Evolutionary conservation across 257 asterid genomes (phyloP), one percentile per base, ranked within the genome.

Genomic region (Echium plantagineum): DNA sequence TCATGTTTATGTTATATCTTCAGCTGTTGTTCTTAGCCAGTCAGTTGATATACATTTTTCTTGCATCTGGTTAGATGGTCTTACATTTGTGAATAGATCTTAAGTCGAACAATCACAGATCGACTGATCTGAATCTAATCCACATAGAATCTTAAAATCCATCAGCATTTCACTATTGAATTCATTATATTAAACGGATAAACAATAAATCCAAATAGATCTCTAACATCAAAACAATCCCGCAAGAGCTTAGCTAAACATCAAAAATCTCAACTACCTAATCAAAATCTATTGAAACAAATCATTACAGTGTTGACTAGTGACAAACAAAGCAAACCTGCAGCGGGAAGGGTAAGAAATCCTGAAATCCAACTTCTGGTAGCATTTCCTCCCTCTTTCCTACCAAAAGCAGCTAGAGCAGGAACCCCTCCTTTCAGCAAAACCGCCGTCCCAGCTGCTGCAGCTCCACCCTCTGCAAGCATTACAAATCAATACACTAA

Each of bases 271-370:
- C 13, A 35, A 13, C 12, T 42, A 0, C 49, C 49, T 12, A 42
- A 42, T 42, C 10, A 42, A n/a, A n/a, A 42, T 42, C 49, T 0
- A 13, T 42, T 5, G 3, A 42, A 42, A 42, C 17, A 42, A 42
- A 42, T 42, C 49, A 42, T 12, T 42, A 42, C 13, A 35, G 6
- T 42, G 13, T 12, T 10, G 16, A 47, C 1, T 42, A 42, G 2
- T 10, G 16, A 47, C 1, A 9, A 12, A 15, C 46, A 46, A 62
- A 53, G n/a, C 69, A 57, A 24, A 90, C 99, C 99, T 84, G 99
- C 97, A 19, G 83, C 87, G 52, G 99, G 95, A 71, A 93, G 83
- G 70, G 86, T 78, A 66, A 93, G 78, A 63, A 74, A 81, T 61
- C 94, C 83, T 54, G 93, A 71, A 66, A 91, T 73, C 97, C 94